These are phyloP conservation scores for Handroanthus guayacan DNA, from an alignment of 257 asterid genomes.

Conservation along the genomic window DNA sequence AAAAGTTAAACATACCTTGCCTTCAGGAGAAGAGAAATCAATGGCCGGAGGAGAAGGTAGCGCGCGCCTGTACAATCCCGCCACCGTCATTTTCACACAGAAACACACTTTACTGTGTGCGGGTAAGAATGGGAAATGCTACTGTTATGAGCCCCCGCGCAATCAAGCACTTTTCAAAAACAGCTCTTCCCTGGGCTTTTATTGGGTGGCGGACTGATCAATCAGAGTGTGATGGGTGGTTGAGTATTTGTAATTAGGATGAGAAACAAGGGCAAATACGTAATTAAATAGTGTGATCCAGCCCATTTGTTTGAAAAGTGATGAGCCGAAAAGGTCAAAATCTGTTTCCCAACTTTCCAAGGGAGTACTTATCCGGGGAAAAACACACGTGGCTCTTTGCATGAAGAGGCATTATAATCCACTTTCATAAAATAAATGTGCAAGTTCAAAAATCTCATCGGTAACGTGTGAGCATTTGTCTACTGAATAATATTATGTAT, in stretches of 20 bases:
- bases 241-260: neutral
- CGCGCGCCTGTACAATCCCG: constrained; percentile 63
- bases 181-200: neutral
- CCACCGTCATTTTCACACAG: constrained; percentile 53
- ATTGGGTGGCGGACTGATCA: neutral
- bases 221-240: neutral
- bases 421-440: no score
- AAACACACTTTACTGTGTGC: constrained; percentile 23
- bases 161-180: neutral
- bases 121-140: neutral
- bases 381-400: no score
- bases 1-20: constrained; percentile 54
- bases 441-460: no score
- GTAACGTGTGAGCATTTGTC: no score
- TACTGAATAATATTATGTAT: no score
- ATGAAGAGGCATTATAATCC: no score
- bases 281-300: neutral
- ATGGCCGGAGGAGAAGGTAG: constrained; percentile 83
- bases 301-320: constrained; percentile 1
- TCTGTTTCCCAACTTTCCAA: neutral
- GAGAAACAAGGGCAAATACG: neutral
- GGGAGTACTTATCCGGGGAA: no score
- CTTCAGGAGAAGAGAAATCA: constrained; percentile 69
- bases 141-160: neutral
- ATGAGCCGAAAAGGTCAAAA: neutral